Conservation (phyloP, 169 alveolate genomes). For the Cryptosporidium viatorum region DNA sequence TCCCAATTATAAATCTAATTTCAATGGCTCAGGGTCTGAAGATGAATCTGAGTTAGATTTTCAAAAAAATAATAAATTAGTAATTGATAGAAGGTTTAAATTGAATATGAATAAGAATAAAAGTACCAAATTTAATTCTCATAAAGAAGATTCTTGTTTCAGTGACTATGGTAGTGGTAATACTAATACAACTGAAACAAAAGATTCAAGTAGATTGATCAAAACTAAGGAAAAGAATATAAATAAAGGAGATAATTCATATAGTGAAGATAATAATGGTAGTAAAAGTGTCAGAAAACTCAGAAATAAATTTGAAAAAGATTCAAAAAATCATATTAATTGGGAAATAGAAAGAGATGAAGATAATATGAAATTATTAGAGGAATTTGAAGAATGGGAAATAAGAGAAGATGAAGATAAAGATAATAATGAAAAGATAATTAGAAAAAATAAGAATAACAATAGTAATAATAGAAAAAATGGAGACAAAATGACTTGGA, state of each 20-base stretch:
- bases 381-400: background rate
- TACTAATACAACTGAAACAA: background rate
- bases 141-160: background rate
- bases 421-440: background rate
- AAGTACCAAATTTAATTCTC: no score
- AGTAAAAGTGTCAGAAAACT: background rate
- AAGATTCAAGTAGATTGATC: background rate
- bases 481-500: background rate
- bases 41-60: background rate
- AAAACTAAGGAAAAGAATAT: background rate
- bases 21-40: background rate
- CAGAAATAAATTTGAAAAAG: background rate
- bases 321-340: background rate
- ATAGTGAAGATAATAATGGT: background rate
- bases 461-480: background rate
- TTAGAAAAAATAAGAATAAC: background rate
- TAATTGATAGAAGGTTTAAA: background rate
- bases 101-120: no score
- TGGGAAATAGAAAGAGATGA: slow-evolving; percentile 10
- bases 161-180: background rate
- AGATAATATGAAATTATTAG: background rate
- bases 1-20: background rate
- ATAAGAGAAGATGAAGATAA: background rate
- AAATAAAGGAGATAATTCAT: background rate
- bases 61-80: background rate